These are phyloP conservation scores for Chaetothyriales sp. DNA, from an alignment of 2,329 filamentous ascomycete species.

Conservation along the genomic window DNA sequence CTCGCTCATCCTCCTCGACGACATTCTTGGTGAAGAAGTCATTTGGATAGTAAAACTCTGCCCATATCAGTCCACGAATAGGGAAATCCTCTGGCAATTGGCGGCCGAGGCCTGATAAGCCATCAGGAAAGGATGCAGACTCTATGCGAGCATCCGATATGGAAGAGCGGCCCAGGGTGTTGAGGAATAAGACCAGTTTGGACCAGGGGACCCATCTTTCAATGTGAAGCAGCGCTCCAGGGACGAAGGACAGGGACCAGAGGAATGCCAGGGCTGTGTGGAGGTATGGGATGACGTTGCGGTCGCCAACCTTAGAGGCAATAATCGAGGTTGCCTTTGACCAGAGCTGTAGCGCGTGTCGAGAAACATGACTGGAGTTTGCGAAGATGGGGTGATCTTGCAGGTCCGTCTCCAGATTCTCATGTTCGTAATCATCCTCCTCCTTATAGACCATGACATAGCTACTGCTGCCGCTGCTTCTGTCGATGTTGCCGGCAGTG, in stretches of 20 bases:
- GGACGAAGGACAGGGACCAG: conserved; percentile 26
- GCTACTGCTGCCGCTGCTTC: neutral
- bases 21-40: conserved; percentile 36
- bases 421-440: neutral
- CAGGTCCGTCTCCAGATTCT: too few relatives aligned
- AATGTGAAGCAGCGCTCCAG: conserved; percentile 25
- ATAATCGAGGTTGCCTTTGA: conserved; percentile 30
- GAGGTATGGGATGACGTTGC: conserved; percentile 38
- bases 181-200: conserved; percentile 37
- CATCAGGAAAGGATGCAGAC: conserved; percentile 27
- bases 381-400: conserved; percentile 5
- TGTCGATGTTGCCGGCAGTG: neutral
- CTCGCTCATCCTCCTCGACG: conserved; percentile 40
- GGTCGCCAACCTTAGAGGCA: conserved; percentile 34
- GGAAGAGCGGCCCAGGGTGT: conserved; percentile 32
- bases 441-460: neutral
- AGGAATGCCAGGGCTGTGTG: conserved; percentile 42
- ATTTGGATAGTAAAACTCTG: conserved; percentile 34
- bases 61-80: conserved; percentile 41
- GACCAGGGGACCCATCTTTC: conserved; percentile 36
- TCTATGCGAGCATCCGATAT: conserved; percentile 24
- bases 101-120: conserved; percentile 25
- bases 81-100: conserved; percentile 46
- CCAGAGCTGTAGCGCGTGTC: conserved; percentile 25
- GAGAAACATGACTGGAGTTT: conserved; percentile 19